Percentiles rank a stretch among this genome's conserved stretches.
Conservation (phyloP, 2,329 filamentous ascomycete species). For the Albifimbria verrucaria region DNA sequence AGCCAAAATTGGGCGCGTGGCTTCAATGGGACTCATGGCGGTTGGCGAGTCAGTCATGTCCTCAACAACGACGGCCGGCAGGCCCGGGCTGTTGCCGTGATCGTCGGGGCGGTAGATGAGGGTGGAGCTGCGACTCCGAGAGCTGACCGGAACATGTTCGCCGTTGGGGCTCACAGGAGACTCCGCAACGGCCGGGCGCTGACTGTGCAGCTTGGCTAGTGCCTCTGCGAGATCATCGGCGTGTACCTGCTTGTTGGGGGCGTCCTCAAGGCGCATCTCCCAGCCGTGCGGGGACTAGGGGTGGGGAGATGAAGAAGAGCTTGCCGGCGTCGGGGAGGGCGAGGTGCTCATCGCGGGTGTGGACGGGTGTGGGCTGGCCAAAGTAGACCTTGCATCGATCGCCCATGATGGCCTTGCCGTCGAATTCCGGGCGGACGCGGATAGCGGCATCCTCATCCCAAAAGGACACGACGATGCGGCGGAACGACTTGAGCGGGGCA, state of each 20-base stretch:
- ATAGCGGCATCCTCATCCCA: constrained; percentile 67
- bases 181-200: constrained; percentile 28
- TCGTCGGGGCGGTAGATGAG: constrained; percentile 63
- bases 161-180: constrained; percentile 26
- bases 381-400: constrained; percentile 67
- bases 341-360: constrained; percentile 54
- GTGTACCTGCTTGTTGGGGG: constrained; percentile 67
- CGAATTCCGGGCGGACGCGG: constrained; percentile 67
- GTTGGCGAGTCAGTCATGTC: constrained; percentile 59
- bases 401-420: constrained; percentile 71
- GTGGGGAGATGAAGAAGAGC: constrained; percentile 70
- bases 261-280: constrained; percentile 65
- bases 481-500: constrained; percentile 78
- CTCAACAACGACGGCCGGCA: constrained; percentile 65
- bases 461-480: constrained; percentile 78
- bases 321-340: constrained; percentile 67
- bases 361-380: constrained; percentile 58
- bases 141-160: constrained; percentile 21
- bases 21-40: constrained; percentile 27
- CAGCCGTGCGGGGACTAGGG: constrained; percentile 68
- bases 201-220: constrained; percentile 55
- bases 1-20: constrained; percentile 48
- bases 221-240: constrained; percentile 67
- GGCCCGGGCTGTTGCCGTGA: constrained; percentile 48
- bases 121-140: constrained; percentile 60